A percentile compares a stretch with the other conserved stretches of the same genome.
Evolutionary conservation across 805 yeast species (phyloP).

Genomic region (Hemisphaericaspora nanyangensis): DNA sequence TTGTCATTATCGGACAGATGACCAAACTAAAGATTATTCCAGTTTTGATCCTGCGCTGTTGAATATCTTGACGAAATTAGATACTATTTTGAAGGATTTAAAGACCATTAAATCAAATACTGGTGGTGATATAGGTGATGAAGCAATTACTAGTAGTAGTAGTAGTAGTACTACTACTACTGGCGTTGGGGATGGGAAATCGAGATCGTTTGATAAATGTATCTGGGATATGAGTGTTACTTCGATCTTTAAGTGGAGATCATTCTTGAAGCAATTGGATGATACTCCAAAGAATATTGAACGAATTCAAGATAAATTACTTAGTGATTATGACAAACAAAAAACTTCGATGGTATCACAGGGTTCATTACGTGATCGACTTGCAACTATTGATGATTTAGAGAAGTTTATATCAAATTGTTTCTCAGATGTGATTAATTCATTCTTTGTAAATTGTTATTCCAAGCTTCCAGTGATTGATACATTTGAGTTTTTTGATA

Average conservation of each 20-base stretch:
- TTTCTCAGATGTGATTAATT: slow-evolving; percentile 18
- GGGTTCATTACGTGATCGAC: slow-evolving; percentile 11
- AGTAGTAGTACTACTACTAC: background rate
- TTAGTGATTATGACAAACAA: slow-evolving; percentile 11
- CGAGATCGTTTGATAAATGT: slow-evolving; percentile 12
- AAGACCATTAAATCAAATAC: slow-evolving; percentile 11
- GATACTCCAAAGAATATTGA: slow-evolving; percentile 10
- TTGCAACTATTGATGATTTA: slow-evolving; percentile 9
- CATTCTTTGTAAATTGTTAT: slow-evolving; percentile 29
- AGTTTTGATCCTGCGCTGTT: slow-evolving; percentile 24
- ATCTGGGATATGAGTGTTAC: slow-evolving; percentile 35
- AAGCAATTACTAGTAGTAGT: too few relatives aligned
- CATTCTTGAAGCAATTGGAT: slow-evolving; percentile 13
- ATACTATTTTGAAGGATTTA: slow-evolving; percentile 23
- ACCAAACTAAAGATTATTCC: slow-evolving; percentile 15
- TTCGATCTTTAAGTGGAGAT: slow-evolving; percentile 27
- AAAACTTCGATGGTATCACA: background rate
- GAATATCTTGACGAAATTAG: slow-evolving; percentile 25
- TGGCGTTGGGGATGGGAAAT: background rate
- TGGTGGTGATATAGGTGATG: background rate
- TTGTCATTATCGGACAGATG: slow-evolving; percentile 31
- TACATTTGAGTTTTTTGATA: slow-evolving; percentile 25
- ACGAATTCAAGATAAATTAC: slow-evolving; percentile 8
- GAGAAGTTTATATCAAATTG: slow-evolving; percentile 18
- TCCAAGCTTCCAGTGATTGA: slow-evolving; percentile 32